phyloP scores from a whole-genome alignment of 2,329 filamentous ascomycete species.

The Dendrostoma leiphaemia region DNA sequence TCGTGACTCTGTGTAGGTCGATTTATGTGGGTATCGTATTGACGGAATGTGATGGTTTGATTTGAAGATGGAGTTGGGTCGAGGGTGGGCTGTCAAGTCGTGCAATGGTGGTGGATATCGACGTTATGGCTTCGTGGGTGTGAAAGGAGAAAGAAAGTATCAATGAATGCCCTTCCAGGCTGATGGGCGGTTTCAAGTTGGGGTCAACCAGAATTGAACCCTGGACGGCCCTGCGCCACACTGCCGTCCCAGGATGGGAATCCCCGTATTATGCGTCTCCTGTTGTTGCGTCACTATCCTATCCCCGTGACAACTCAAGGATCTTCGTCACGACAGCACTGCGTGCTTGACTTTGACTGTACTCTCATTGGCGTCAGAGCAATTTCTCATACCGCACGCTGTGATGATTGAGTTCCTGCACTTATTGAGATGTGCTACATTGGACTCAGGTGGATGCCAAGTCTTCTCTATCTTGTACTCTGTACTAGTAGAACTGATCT shows the following conservation, averaged over 20 bases:
- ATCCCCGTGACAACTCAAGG: too few relatives aligned
- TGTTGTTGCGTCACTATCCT: not conserved
- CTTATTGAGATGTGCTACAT: too few relatives aligned
- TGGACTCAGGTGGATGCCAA: too few relatives aligned
- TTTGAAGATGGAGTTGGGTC: not conserved
- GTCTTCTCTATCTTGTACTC: too few relatives aligned
- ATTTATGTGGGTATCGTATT: not conserved
- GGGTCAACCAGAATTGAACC: too few relatives aligned
- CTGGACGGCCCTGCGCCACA: slow-evolving; percentile 1
- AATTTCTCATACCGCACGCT: too few relatives aligned
- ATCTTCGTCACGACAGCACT: too few relatives aligned
- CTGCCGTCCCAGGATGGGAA: not conserved
- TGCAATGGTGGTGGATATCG: not conserved
- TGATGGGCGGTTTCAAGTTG: not conserved
- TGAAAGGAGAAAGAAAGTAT: not conserved
- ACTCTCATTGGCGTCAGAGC: too few relatives aligned
- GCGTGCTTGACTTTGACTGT: too few relatives aligned
- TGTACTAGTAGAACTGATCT: too few relatives aligned
- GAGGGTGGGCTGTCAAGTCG: not conserved
- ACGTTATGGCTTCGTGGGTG: not conserved
- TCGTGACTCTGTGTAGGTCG: not conserved
- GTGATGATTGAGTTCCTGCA: too few relatives aligned
- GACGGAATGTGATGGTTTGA: not conserved
- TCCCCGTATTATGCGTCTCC: not conserved
- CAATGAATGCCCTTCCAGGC: too few relatives aligned